Evolutionary conservation across 2,329 filamentous ascomycete species (phyloP).

Genomic region (Sarocladiaceae sp.): DNA sequence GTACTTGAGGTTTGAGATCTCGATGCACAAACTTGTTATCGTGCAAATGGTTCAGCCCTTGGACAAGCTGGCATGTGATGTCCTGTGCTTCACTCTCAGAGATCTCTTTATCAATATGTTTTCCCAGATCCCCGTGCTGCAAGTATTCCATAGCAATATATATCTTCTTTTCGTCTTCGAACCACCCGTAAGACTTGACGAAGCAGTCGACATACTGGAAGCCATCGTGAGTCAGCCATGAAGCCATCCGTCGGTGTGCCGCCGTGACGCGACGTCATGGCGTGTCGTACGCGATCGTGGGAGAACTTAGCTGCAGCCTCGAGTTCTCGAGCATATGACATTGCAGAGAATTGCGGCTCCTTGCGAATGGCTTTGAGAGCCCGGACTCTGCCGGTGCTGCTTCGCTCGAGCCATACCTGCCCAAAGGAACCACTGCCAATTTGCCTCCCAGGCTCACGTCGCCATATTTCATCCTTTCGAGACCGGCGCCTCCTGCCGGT

Average conservation of each 20-base stretch:
- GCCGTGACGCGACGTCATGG: neutral
- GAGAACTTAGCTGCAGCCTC: slow-evolving; percentile 5
- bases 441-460: neutral
- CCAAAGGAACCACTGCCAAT: slow-evolving; percentile 1
- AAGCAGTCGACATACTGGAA: slow-evolving; percentile 15
- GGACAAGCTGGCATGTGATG: slow-evolving; percentile 14
- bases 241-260: too few relatives aligned
- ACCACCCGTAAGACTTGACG: slow-evolving; percentile 15
- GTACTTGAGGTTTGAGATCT: slow-evolving; percentile 15
- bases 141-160: slow-evolving; percentile 16
- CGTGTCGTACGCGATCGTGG: neutral
- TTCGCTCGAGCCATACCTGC: neutral
- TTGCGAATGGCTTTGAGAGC: slow-evolving; percentile 3
- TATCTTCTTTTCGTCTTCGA: slow-evolving; percentile 10
- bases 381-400: neutral
- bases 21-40: slow-evolving; percentile 16
- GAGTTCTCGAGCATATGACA: neutral
- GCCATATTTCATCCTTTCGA: neutral
- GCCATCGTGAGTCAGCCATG: neutral
- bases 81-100: slow-evolving; percentile 11
- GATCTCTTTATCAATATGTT: slow-evolving; percentile 1
- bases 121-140: slow-evolving; percentile 13
- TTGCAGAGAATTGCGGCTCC: too few relatives aligned
- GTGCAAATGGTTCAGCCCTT: slow-evolving; percentile 16
- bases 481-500: neutral